These are phyloP conservation scores for Talaromyces amestolkiae DNA, from an alignment of 2,329 filamentous ascomycete species.

Conservation along the genomic window DNA sequence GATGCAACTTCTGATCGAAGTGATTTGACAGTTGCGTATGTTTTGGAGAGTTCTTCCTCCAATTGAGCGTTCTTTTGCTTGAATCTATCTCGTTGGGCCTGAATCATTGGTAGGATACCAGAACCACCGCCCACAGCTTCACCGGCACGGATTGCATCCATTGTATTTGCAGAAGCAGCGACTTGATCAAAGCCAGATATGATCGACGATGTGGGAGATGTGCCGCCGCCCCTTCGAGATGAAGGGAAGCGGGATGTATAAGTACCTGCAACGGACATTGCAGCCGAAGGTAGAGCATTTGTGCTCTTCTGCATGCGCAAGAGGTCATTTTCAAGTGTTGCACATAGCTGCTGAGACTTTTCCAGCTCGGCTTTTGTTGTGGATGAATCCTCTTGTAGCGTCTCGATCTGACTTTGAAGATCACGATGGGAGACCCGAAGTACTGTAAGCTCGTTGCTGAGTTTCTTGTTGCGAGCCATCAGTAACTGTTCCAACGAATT, in stretches of 20 bases:
- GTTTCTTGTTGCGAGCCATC: conserved; percentile 90
- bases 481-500: conserved; percentile 89
- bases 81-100: conserved; percentile 95
- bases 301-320: conserved; percentile 81
- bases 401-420: conserved; percentile 73
- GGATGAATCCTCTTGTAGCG: conserved; percentile 78
- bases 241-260: conserved; percentile 77
- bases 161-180: conserved; percentile 47
- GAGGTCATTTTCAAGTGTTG: conserved; percentile 88
- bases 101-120: conserved; percentile 95
- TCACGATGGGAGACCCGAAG: conserved; percentile 93
- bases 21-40: conserved; percentile 76
- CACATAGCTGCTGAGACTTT: conserved; percentile 76
- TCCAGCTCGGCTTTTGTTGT: conserved; percentile 82
- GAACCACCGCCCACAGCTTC: conserved; percentile 71
- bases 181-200: conserved; percentile 91
- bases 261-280: conserved; percentile 88
- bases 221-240: conserved; percentile 64
- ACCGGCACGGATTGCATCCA: conserved; percentile 63
- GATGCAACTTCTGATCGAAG: conserved; percentile 87
- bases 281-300: conserved; percentile 77
- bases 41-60: conserved; percentile 83
- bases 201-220: conserved; percentile 94
- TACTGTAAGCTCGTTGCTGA: conserved; percentile 88
- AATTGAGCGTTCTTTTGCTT: conserved; percentile 92